phyloP scores from a whole-genome alignment of 352 stramenopile species.

The Pythium vanterpoolii region DNA sequence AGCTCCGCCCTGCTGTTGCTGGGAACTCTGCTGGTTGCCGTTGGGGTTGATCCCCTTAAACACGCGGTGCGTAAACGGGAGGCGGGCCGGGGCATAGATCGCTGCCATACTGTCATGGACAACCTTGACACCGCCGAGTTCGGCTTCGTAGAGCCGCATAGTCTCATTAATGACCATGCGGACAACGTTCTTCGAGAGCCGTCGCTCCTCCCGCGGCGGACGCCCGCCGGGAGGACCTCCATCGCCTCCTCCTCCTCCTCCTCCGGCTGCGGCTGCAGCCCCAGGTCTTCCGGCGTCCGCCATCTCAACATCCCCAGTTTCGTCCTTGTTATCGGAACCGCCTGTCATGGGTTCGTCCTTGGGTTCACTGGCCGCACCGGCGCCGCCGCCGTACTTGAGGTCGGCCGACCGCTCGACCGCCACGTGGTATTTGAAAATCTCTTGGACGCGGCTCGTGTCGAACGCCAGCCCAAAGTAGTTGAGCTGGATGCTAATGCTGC shows the following conservation, averaged over 20 bases:
- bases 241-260: background rate
- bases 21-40: slow-evolving; percentile 11
- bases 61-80: slow-evolving; percentile 52
- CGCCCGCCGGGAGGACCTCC: background rate
- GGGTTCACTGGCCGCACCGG: slow-evolving; percentile 19
- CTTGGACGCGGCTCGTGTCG: slow-evolving; percentile 28
- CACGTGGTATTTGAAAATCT: slow-evolving; percentile 81
- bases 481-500: slow-evolving; percentile 39
- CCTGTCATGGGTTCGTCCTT: slow-evolving; percentile 39
- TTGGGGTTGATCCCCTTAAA: slow-evolving; percentile 60
- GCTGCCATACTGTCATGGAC: slow-evolving; percentile 65
- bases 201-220: slow-evolving; percentile 28
- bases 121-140: slow-evolving; percentile 53
- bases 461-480: slow-evolving; percentile 72
- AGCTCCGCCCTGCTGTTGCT: slow-evolving; percentile 10
- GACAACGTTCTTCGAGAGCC: slow-evolving; percentile 44
- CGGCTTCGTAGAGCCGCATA: slow-evolving; percentile 42
- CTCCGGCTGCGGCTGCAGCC: slow-evolving; percentile 5
- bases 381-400: slow-evolving; percentile 47
- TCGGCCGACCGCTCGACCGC: slow-evolving; percentile 49
- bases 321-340: slow-evolving; percentile 26
- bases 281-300: slow-evolving; percentile 20
- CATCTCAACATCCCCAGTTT: slow-evolving; percentile 47
- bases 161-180: slow-evolving; percentile 60
- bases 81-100: slow-evolving; percentile 43